Conservation (phyloP, 2,329 filamentous ascomycete species). For the Chaetothyriales sp. region DNA sequence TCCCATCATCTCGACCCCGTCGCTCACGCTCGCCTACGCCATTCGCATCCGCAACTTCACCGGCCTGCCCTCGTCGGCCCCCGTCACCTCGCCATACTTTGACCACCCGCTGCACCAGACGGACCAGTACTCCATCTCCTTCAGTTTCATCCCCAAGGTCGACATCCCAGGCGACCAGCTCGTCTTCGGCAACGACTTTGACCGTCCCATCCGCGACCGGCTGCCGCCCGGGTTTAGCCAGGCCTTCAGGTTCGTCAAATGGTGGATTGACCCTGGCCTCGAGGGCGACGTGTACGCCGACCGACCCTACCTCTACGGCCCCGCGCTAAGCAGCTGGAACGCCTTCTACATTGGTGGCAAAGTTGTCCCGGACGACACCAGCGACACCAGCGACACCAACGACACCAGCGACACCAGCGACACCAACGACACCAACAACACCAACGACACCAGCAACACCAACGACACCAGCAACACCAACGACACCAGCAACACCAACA, state of each 20-base stretch:
- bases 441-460: too few relatives aligned
- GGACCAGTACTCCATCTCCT: constrained; percentile 76
- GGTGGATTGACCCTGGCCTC: constrained; percentile 80
- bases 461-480: too few relatives aligned
- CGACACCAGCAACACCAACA: too few relatives aligned
- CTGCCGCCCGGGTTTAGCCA: constrained; percentile 77
- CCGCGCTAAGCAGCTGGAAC: constrained; percentile 69
- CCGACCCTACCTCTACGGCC: constrained; percentile 71
- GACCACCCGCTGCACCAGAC: constrained; percentile 50
- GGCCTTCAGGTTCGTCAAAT: constrained; percentile 73
- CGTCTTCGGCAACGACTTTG: constrained; percentile 92
- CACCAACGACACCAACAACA: too few relatives aligned
- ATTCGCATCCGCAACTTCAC: constrained; percentile 58
- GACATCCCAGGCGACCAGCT: constrained; percentile 56
- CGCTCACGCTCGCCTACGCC: constrained; percentile 53
- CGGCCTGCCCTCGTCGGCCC: constrained; percentile 57
- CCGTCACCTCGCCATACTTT: constrained; percentile 66
- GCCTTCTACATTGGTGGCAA: constrained; percentile 43
- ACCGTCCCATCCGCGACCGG: constrained; percentile 71
- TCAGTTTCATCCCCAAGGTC: constrained; percentile 61
- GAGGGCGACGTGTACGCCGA: constrained; percentile 86
- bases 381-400: constrained; percentile 3
- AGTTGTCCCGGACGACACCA: constrained; percentile 8
- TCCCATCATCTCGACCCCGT: constrained; percentile 32
- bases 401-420: too few relatives aligned